Percentiles rank a stretch among this genome's conserved stretches.
Conservation (phyloP, 768 basidiomycete species). For the Trametes cingulata region DNA sequence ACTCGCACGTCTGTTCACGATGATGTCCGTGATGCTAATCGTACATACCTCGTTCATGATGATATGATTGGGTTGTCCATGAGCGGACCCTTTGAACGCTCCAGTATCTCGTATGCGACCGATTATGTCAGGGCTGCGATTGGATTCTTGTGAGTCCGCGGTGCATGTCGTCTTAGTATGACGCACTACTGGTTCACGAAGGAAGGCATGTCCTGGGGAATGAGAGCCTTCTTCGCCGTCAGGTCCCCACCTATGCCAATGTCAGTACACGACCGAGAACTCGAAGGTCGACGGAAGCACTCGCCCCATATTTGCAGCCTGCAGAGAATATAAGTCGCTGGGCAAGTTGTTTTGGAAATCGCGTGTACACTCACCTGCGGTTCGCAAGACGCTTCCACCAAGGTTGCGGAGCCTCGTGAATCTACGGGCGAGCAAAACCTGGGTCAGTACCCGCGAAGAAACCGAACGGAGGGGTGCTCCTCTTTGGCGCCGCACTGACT, state of each 20-base stretch:
- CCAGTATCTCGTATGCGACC: constrained; percentile 65
- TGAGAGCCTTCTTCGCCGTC: constrained; percentile 63
- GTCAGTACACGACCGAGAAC: background rate
- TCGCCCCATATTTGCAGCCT: constrained; percentile 78
- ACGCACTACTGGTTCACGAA: constrained; percentile 71
- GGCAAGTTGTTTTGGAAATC: too few relatives aligned
- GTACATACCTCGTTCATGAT: constrained; percentile 77
- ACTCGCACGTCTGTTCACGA: too few relatives aligned
- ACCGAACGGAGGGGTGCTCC: constrained; percentile 3
- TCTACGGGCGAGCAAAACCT: constrained; percentile 44
- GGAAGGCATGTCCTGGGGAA: constrained; percentile 68
- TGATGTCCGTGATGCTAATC: background rate
- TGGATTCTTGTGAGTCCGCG: constrained; percentile 7
- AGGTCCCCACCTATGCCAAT: constrained; percentile 66
- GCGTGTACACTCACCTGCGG: constrained; percentile 62
- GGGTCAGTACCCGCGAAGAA: background rate
- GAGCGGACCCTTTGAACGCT: constrained; percentile 62
- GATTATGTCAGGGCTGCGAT: constrained; percentile 77
- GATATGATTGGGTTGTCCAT: constrained; percentile 80
- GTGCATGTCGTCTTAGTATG: background rate
- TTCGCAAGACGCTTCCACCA: constrained; percentile 80
- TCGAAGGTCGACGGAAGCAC: constrained; percentile 9
- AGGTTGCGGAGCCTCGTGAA: constrained; percentile 72
- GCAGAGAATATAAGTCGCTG: background rate
- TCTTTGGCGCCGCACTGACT: constrained; percentile 41